Conservation (phyloP, 2,329 filamentous ascomycete species). For the Aspergillus sclerotialis region DNA sequence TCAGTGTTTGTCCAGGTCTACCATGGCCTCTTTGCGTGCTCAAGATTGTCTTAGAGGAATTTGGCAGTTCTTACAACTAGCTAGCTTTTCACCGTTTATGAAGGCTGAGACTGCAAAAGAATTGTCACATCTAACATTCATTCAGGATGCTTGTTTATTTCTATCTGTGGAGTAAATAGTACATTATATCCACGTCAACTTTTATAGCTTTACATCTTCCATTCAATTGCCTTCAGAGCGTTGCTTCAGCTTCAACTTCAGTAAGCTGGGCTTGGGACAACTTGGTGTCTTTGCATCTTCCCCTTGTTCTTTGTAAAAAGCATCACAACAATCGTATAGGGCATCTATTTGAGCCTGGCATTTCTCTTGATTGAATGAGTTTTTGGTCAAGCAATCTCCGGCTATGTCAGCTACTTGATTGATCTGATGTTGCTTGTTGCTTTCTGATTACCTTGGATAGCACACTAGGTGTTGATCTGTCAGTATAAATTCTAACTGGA, state of each 20-base stretch:
- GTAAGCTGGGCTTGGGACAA: constrained; percentile 74
- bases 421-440: not conserved
- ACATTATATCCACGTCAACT: constrained; percentile 3
- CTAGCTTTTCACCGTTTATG: constrained; percentile 50
- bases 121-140: constrained; percentile 35
- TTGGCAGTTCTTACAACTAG: constrained; percentile 66
- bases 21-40: constrained; percentile 83
- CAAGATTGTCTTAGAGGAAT: constrained; percentile 87
- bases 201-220: not conserved
- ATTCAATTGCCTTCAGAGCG: constrained; percentile 39
- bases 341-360: constrained; percentile 74
- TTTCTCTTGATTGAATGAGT: constrained; percentile 76
- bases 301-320: constrained; percentile 75
- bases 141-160: not conserved
- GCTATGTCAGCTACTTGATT: constrained; percentile 3
- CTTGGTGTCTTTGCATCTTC: constrained; percentile 69
- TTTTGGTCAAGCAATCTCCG: constrained; percentile 74
- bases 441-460: constrained; percentile 66
- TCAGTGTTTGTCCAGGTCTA: constrained; percentile 89
- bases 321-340: constrained; percentile 87
- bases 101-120: constrained; percentile 46
- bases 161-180: constrained; percentile 1
- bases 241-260: constrained; percentile 82
- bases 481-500: constrained; percentile 10
- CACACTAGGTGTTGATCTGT: constrained; percentile 54